Evolutionary conservation across 1,284 basidiomycete species (phyloP).

Genomic region (Sporisorium graminicola): DNA sequence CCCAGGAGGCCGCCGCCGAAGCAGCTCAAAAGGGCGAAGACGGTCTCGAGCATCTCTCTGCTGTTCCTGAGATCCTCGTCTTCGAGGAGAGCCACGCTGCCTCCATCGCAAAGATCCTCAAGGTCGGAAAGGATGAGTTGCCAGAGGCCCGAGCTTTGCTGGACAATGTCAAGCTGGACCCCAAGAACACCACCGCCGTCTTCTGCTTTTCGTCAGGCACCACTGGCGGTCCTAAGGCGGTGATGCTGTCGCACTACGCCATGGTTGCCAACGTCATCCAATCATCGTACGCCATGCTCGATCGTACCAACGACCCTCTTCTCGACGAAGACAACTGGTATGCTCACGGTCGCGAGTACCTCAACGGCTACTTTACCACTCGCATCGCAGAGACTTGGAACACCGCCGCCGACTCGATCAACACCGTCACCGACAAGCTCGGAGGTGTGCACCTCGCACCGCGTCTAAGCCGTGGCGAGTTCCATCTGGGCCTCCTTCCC

Average conservation of each 20-base stretch:
- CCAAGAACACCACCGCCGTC: conserved; percentile 52
- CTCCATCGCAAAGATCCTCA: conserved; percentile 49
- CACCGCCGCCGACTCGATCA: conserved; percentile 38
- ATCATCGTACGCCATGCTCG: conserved; percentile 58
- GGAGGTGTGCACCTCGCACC: conserved; percentile 34
- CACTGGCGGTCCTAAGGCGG: conserved; percentile 66
- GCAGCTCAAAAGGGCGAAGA: conserved; percentile 40
- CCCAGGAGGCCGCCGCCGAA: conserved; percentile 42
- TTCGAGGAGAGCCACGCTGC: conserved; percentile 59
- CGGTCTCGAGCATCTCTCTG: conserved; percentile 29
- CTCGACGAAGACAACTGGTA: conserved; percentile 59
- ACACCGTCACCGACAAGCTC: conserved; percentile 34
- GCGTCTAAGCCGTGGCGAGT: conserved; percentile 49
- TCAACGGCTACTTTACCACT: conserved; percentile 52
- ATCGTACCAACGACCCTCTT: conserved; percentile 62
- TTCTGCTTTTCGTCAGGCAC: conserved; percentile 67
- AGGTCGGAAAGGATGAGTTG: conserved; percentile 39
- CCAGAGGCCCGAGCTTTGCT: conserved; percentile 33
- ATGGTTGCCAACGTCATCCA: conserved; percentile 67
- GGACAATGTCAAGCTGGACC: conserved; percentile 47
- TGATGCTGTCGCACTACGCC: conserved; percentile 63
- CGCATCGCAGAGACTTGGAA: conserved; percentile 53
- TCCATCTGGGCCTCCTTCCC: conserved; percentile 65
- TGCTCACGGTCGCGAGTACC: conserved; percentile 28
- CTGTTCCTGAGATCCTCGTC: conserved; percentile 45